Base-by-base conservation (phyloP, 1,139 yeast species). In the Hansenula sp. region DNA sequence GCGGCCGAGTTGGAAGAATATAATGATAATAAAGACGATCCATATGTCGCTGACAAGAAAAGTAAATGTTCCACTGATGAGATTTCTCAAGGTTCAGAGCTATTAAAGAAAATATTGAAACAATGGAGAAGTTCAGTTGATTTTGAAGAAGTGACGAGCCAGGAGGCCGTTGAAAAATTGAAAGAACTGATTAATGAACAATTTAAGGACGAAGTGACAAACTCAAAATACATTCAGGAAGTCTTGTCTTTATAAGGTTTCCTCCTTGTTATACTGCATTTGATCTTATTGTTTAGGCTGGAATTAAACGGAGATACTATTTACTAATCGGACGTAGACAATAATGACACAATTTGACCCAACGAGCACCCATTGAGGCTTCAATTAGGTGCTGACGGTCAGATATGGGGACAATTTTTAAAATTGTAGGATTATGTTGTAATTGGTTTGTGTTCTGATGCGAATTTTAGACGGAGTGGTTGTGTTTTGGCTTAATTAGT, bases 1-100 rank as follows among this genome's bases (percentile, higher is more conserved):
- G 96, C 97, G 0, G 71, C 77, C 7, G 98, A 93, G 59, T 71
- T 93, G 45, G 97, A 90, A 59, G 89, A 81, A 47, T 72, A 79
- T 36, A 79, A 74, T 34, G 69, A 68, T 21, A 74, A 68, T 40
- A 67, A 59, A 44, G 45, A 48, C 46, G 51, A 62, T 43, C 57
- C 62, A n/a, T 64, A 65, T 42, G 68, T 70, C 28, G 66, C 66
- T 47, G 66, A 60, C 47, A 81, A 79, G 57, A 73, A 70, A 51
- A 68, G 77, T 4, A 78, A 77, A 50, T 76, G 84, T 49, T 60
- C 76, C 2, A 65, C 70, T 13, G 77, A 72, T 8, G 88, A 85
- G 50, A 70, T 82, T 27, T 61, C 70, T 5, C 59, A 64, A 12
- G 93, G 96, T 0, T 74, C 80, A 29, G 76, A 71, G 6, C 59